phyloP scores from a whole-genome alignment of 2,329 filamentous ascomycete genomes.

The Pseudonectria buxi region DNA sequence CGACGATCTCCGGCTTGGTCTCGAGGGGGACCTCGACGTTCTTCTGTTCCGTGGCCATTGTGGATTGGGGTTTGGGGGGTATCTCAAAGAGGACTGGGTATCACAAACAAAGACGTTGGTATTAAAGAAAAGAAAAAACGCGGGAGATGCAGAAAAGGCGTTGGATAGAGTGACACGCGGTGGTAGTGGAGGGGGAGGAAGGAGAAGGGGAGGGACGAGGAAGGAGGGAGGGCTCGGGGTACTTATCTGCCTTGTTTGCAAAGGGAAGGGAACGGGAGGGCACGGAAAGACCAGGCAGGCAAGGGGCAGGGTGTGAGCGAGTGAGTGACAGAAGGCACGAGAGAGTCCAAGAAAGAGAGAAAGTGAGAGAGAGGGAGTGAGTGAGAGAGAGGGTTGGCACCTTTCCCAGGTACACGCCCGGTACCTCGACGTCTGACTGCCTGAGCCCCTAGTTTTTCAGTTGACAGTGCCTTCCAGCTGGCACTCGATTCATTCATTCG shows the following conservation, averaged over 20 bases:
- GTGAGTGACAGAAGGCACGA: constrained; percentile 1
- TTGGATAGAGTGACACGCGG: constrained; percentile 26
- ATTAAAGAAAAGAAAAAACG: constrained; percentile 33
- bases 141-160: constrained; percentile 30
- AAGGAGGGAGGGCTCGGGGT: constrained; percentile 31
- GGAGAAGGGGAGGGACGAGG: constrained; percentile 21
- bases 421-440: no score
- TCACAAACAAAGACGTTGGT: constrained; percentile 41
- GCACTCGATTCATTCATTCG: no score
- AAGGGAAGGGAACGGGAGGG: no score
- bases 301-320: constrained; percentile 1
- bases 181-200: constrained; percentile 28
- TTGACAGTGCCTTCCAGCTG: no score
- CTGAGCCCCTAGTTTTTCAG: no score
- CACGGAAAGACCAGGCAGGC: constrained; percentile 2
- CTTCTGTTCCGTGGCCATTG: constrained; percentile 71
- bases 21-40: constrained; percentile 54
- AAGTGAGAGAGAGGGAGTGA: constrained; percentile 3
- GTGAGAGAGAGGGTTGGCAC: constrained; percentile 4
- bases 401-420: no score
- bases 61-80: constrained; percentile 37
- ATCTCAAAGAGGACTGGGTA: constrained; percentile 41
- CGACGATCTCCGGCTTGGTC: constrained; percentile 35
- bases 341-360: constrained; percentile 5
- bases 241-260: constrained; percentile 33